A percentile compares a stretch with the other conserved stretches of the same genome.
Evolutionary conservation across 495 filamentous ascomycete species (phyloP).

Genomic region (Aspergillus coremiiformis): DNA sequence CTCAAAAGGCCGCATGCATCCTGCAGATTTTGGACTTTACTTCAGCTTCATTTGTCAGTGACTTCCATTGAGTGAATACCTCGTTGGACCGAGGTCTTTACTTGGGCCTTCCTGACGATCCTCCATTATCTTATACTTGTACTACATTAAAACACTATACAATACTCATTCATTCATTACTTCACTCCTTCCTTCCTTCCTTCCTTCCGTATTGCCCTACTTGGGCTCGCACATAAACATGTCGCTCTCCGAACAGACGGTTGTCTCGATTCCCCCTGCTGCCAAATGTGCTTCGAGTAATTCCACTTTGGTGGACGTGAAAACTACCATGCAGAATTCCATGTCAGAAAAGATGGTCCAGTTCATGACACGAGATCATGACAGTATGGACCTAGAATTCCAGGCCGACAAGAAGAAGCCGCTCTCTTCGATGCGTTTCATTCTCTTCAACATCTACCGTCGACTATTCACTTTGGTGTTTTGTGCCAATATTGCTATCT

Average conservation of each 20-base stretch:
- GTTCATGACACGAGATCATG: not conserved
- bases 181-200: not conserved
- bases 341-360: constrained; percentile 22
- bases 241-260: constrained; percentile 22
- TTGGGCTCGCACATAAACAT: constrained; percentile 16
- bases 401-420: constrained; percentile 30
- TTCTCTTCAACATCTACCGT: constrained; percentile 40
- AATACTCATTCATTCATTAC: too few relatives aligned
- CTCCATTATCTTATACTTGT: too few relatives aligned
- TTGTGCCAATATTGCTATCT: constrained; percentile 43
- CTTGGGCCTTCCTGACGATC: too few relatives aligned
- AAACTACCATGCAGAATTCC: constrained; percentile 17
- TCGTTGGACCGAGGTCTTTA: too few relatives aligned
- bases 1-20: not conserved
- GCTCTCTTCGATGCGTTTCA: constrained; percentile 29
- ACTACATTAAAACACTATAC: too few relatives aligned
- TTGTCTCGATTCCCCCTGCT: constrained; percentile 20
- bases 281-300: constrained; percentile 13
- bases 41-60: not conserved
- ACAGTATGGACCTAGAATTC: constrained; percentile 32
- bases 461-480: constrained; percentile 48
- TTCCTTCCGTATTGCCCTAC: not conserved
- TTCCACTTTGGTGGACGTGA: constrained; percentile 22
- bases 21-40: not conserved
- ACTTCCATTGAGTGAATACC: too few relatives aligned